Evolutionary conservation across 2,329 filamentous ascomycete genomes (phyloP).

Genomic region (Pestalotiopsis sp.): DNA sequence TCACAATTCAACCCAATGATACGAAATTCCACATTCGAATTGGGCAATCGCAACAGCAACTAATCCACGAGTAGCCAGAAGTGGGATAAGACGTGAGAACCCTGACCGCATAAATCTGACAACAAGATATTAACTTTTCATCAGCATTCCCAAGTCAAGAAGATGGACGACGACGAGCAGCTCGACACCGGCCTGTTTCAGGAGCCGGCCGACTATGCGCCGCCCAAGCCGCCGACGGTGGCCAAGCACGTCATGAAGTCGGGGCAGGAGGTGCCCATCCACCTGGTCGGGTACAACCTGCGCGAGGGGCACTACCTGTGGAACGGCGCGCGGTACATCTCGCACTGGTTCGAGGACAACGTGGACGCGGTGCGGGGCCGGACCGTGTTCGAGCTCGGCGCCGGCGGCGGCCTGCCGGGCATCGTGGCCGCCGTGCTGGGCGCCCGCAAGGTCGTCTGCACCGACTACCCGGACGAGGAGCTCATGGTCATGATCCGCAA

Average conservation of each 20-base stretch:
- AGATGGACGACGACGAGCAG: constrained; percentile 34
- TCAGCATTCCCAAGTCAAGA: background rate
- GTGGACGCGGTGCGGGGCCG: constrained; percentile 65
- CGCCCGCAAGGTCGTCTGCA: constrained; percentile 74
- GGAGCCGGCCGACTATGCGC: constrained; percentile 81
- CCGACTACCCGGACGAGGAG: constrained; percentile 85
- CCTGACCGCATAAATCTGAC: background rate
- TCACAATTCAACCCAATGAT: constrained; percentile 4
- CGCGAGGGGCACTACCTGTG: constrained; percentile 90
- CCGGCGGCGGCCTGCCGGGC: constrained; percentile 82
- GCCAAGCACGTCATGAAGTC: constrained; percentile 71
- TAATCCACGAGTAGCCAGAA: background rate
- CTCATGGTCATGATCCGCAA: constrained; percentile 78
- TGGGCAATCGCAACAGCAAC: background rate
- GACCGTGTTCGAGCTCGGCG: constrained; percentile 86
- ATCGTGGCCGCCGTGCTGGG: constrained; percentile 76
- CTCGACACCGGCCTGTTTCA: constrained; percentile 65
- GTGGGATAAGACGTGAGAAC: background rate
- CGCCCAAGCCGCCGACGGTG: constrained; percentile 75
- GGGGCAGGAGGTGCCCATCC: constrained; percentile 67
- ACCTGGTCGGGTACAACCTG: constrained; percentile 84
- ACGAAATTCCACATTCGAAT: constrained; percentile 7
- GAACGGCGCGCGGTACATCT: constrained; percentile 83
- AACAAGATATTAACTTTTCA: background rate
- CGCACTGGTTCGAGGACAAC: constrained; percentile 75